Evolutionary conservation across 2,329 filamentous ascomycete genomes (phyloP), one percentile per base, ranked within the genome.

Genomic region (Colletotrichum magnum): DNA sequence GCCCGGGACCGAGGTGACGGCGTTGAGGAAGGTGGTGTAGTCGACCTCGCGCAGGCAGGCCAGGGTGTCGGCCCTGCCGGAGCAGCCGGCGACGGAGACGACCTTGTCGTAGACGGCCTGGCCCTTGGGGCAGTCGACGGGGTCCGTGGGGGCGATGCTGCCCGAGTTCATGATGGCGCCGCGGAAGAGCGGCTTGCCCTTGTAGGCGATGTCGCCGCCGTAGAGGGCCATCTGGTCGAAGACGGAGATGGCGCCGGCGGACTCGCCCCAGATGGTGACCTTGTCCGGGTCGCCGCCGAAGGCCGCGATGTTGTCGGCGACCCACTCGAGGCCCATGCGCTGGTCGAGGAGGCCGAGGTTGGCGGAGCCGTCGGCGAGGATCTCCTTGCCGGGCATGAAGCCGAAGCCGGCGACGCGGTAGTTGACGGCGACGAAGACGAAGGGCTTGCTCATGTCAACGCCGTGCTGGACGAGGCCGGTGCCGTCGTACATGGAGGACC

Each of bases 271-370:
- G 58, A 92, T 88, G 0, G 89, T 92, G 6, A 92, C 89, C 71
- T 88, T 89, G 4, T 81, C 79, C 0, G 90, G 88, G 73, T 93
- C 90, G 2, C 90, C 91, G 2, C 91, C 91, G 75, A 93, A 93
- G 0, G 85, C 80, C 0, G 81, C 86, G 66, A 92, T 91, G 72
- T 92, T 90, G 70, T 90, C 88, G 4, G 87, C 85, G 0, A 90
- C 84, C 90, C 90, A 92, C 69, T 91, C 74, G 18, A 92, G 78
- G 0, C 85, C 89, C 9, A 89, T 78, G 26, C 88, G 80, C 74
- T 92, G 89, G 72, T 92, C 90, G 0, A 87, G 79, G 2, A 91
- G 80, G 2, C 90, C 90, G 2, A 90, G 75, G 70, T 92, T 92
- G 1, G 86, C 76, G 3, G 85, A 82, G 0, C 88, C 88, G 68